Conservation (phyloP, 2,329 filamentous ascomycete species). For the Cadophora sp. region DNA sequence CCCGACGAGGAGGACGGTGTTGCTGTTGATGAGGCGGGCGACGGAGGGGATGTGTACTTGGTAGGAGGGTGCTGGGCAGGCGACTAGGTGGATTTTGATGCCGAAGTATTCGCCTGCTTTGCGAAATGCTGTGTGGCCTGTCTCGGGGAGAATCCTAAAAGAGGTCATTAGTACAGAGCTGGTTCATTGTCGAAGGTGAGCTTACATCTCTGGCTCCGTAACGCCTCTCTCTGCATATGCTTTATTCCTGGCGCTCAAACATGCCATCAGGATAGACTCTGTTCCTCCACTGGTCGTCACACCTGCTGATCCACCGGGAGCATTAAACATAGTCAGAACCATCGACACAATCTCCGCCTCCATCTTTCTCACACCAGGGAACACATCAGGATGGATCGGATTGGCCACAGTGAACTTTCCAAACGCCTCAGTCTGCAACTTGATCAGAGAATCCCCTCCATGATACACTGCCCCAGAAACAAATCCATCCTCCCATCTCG, state of each 20-base stretch:
- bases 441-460: constrained; percentile 81
- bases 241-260: constrained; percentile 87
- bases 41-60: constrained; percentile 83
- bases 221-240: constrained; percentile 85
- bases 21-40: constrained; percentile 86
- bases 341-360: constrained; percentile 97
- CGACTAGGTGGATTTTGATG: constrained; percentile 90
- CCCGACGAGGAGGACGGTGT: constrained; percentile 92
- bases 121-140: constrained; percentile 93
- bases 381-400: constrained; percentile 97
- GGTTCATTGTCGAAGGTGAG: constrained; percentile 19
- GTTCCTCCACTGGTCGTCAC: constrained; percentile 93
- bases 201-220: constrained; percentile 92
- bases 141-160: constrained; percentile 86
- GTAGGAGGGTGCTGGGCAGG: constrained; percentile 84
- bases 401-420: constrained; percentile 94
- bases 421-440: constrained; percentile 91
- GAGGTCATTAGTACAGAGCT: constrained; percentile 27
- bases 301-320: constrained; percentile 82
- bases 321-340: constrained; percentile 90
- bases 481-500: constrained; percentile 93
- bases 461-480: constrained; percentile 97
- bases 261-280: constrained; percentile 96
- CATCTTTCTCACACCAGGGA: constrained; percentile 98
- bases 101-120: constrained; percentile 97